Base-by-base conservation (phyloP, 2,329 filamentous ascomycete genomes). In the Fusarium sp. region DNA sequence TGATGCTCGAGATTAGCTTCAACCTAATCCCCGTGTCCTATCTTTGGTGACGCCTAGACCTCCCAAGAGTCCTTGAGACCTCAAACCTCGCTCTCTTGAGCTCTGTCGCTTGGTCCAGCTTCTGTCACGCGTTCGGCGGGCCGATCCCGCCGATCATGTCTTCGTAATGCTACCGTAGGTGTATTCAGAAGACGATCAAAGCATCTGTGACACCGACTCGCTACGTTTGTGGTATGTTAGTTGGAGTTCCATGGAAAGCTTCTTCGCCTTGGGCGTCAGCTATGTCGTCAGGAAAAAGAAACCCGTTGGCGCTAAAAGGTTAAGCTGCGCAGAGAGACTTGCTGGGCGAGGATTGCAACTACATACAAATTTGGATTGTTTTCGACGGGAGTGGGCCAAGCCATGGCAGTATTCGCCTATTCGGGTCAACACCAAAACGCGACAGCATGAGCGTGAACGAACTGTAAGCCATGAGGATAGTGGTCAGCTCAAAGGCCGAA, bases 401-500 rank as follows among this genome's bases (percentile, higher is more conserved):
- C 16, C 50, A 55, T 50, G 30, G 15, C 44, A 57, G 38, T 46
- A 12, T 38, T 50, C 43, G 49, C 52, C 44, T 34, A 40, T 57
- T 50, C 11, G 42, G 40, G 53, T 32, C 50, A 42, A 72, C 57
- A 22, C 49, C 54, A 40, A 43, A 59, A 55, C 55, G 43, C 40
- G 34, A 53, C 32, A 20, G 32, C 29, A 58, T 66, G 59, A 66
- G 32, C 40, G 42, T 56, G 43, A 45, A 45, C 43, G 43, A 45
- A 57, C 55, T 46, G 53, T 52, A 60, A 49, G 40, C 53, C 32
- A 50, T 40, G 40, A 53, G 51, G 42, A 62, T 55, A 53, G 53
- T 73, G 70, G 60, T 46, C 68, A 63, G 53, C 59, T 47, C 60
- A 56, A 38, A 54, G 47, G 40, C 56, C 59, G 20, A 57, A 66